Base-by-base conservation (phyloP, 805 yeast species). In the Lachancea dasiensis region DNA sequence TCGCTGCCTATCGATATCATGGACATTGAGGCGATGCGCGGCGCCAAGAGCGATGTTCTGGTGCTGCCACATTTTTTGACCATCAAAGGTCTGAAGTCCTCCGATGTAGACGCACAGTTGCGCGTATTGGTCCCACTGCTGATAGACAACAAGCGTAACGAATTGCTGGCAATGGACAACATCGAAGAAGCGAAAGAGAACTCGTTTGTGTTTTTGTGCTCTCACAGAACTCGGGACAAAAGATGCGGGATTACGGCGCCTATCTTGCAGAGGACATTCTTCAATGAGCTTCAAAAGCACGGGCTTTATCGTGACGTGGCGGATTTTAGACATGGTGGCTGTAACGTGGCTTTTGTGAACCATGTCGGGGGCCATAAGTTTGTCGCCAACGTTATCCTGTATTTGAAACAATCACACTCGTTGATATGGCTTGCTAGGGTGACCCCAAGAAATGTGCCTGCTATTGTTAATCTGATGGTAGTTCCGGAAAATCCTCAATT, bases 361-460 rank as follows among this genome's bases (percentile, higher is more conserved):
- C 98, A 90, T 59, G 83, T 90, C 19, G 98, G 98, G 5, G 97
- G 97, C 4, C 98, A 90, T 63, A 92, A 92, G 60, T 92, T 69
- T 61, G 86, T 92, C 1, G 97, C 97, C 2, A 90, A 90, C 58
- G 83, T 86, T 3, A 70, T 86, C 36, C 74, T 90, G 11, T 87
- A 86, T 55, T 63, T 78, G 46, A 77, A 72, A 46, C 51, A 46
- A 3, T 43, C 59, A 3, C 42, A 43, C 15, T 64, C 84, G 47
- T 78, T 80, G 41, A 73, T 87, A 20, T 87, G 97, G 97, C 65
- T 86, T 54, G 98, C 95, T 1, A 71, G 90, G 44, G 81, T 94
- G 39, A 69, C 75, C 3, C 97, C 97, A 3, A 68, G 70, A 36
- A 84, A 86, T 51, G 83, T 81, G 17, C 70, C 72, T 40, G 80